Conservation (phyloP, 2,329 filamentous ascomycete species). For the Sordariomycetes sp. region DNA sequence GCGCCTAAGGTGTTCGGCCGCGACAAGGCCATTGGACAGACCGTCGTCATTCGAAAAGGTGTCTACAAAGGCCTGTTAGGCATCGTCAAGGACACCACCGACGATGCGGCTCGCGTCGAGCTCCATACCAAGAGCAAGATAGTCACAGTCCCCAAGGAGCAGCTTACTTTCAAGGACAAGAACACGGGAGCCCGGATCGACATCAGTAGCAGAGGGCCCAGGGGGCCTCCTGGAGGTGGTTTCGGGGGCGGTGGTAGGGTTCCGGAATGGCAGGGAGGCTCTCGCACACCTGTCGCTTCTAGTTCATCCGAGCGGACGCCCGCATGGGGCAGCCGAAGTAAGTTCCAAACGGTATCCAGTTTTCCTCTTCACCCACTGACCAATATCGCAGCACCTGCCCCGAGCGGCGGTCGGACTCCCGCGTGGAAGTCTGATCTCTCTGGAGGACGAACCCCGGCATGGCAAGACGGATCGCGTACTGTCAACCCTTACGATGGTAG, state of each 20-base stretch:
- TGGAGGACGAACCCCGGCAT: slow-evolving; percentile 58
- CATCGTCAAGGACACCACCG: slow-evolving; percentile 91
- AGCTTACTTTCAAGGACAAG: slow-evolving; percentile 78
- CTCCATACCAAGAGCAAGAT: slow-evolving; percentile 91
- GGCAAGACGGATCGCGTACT: slow-evolving; percentile 57
- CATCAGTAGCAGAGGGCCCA: slow-evolving; percentile 41
- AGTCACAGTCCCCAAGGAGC: slow-evolving; percentile 71
- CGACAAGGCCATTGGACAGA: slow-evolving; percentile 82
- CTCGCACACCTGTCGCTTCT: slow-evolving; percentile 57
- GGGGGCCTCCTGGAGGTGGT: slow-evolving; percentile 24
- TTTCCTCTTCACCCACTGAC: background rate
- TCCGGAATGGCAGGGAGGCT: slow-evolving; percentile 51
- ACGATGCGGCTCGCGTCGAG: slow-evolving; percentile 77
- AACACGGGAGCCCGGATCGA: slow-evolving; percentile 71
- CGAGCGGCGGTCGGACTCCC: slow-evolving; percentile 46
- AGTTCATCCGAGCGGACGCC: slow-evolving; percentile 59
- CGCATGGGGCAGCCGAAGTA: slow-evolving; percentile 63
- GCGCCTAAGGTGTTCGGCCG: slow-evolving; percentile 71
- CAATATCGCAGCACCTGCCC: slow-evolving; percentile 36
- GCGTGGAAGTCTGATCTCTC: slow-evolving; percentile 48
- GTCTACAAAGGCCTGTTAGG: slow-evolving; percentile 87
- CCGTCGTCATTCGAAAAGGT: slow-evolving; percentile 77
- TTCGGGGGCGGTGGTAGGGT: slow-evolving; percentile 35
- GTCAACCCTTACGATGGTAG: slow-evolving; percentile 63
- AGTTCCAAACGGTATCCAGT: slow-evolving; percentile 22